Base-by-base conservation (phyloP, 495 filamentous ascomycete species). In the Bacidia rubella region DNA sequence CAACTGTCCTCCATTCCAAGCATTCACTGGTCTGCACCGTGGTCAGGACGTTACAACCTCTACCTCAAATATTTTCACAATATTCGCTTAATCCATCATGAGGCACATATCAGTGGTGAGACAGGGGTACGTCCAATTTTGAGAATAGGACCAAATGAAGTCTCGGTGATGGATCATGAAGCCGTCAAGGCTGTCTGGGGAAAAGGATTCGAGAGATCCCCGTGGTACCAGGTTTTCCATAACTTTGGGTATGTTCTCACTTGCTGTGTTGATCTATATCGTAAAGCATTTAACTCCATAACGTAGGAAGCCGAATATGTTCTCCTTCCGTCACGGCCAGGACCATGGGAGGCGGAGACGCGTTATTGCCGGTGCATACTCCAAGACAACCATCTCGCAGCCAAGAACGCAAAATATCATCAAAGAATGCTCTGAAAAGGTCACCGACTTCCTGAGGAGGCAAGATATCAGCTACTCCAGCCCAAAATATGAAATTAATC, bases 211-310 rank as follows among this genome's bases (percentile, higher is more conserved):
- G 53, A 59, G 11, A 53, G 49, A 35, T 55, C 57, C 1, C 20
- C 53, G 22, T 53, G 50, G 26, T 56, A 59, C 27, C 15, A 15
- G 15, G 57, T 53, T 7, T 59, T 59, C 42, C 12, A 35, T 10
- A 59, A 56, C 19, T 59, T 59, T 29, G 53, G 53, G 57, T 59
- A 47, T 29, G 44, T 35, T n/a, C 19, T n/a, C n/a, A n/a, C n/a
- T n/a, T n/a, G n/a, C n/a, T 22, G 19, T 52, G 5, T 21, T 26
- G 1, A 20, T 22, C 11, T 46, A 25, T 15, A 22, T 7, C 23
- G 17, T 7, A 19, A 20, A 46, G 20, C 21, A 21, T 20, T 11
- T 46, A 12, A 2, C 12, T 3, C 39, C n/a, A 7, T 3, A 19
- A 23, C 25, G 21, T 25, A 58, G 56, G 12, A 54, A 51, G 20